Evolutionary conservation across 345 rosid species (phyloP).

Genomic region (Syzygium oleosum): DNA sequence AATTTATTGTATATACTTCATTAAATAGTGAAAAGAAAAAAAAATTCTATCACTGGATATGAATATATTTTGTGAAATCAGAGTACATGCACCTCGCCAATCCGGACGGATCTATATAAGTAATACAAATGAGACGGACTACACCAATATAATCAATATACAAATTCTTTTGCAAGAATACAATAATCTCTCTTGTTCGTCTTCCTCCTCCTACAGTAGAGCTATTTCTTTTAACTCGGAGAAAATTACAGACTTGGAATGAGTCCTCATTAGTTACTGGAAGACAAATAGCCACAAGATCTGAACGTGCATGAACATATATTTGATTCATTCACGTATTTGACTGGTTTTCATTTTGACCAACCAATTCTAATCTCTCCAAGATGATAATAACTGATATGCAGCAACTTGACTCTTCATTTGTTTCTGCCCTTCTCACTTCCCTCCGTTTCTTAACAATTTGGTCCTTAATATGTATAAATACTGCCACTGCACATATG

Average conservation of each 20-base stretch:
- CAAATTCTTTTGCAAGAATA: background rate
- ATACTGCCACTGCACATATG: background rate
- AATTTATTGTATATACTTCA: background rate
- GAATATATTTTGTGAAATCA: background rate
- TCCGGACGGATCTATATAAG: no score
- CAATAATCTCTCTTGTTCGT: background rate
- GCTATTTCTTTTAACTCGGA: background rate
- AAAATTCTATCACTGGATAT: background rate
- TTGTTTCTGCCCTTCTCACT: background rate
- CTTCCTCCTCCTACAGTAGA: background rate
- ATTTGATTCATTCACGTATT: no score
- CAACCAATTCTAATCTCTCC: background rate
- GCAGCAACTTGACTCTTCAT: background rate
- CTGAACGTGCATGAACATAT: background rate
- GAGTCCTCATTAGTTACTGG: no score
- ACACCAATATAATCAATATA: background rate
- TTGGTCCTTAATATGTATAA: background rate
- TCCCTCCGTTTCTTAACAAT: background rate
- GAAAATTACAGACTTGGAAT: background rate
- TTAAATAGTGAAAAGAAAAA: background rate
- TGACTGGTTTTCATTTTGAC: no score
- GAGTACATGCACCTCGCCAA: no score
- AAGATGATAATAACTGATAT: background rate
- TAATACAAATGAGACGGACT: background rate
- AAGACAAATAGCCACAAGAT: background rate